phyloP scores from a whole-genome alignment of 192 early-diverging fungal species.

The Irineochytrium annulatum region DNA sequence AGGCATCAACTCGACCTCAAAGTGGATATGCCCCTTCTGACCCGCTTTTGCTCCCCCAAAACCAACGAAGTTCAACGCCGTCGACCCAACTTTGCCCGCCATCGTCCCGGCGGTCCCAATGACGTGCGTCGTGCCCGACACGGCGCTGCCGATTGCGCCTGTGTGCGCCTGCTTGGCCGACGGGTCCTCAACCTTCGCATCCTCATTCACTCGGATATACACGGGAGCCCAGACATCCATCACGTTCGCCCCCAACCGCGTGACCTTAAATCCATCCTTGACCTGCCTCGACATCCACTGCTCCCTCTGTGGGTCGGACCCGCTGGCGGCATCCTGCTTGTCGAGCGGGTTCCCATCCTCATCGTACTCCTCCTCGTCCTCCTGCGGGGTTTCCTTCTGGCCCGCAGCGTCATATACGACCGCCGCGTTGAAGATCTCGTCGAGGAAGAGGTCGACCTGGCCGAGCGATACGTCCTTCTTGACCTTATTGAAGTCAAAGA shows the following conservation, averaged over 20 bases:
- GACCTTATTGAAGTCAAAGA: slow-evolving; percentile 86
- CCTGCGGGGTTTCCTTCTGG: too few species aligned
- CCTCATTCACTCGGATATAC: too few species aligned
- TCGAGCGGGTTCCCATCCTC: too few species aligned
- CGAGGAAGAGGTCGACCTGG: slow-evolving; percentile 39
- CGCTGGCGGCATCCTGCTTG: background rate
- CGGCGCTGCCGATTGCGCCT: too few species aligned
- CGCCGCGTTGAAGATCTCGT: slow-evolving; percentile 21
- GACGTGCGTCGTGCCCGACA: too few species aligned
- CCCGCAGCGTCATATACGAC: too few species aligned
- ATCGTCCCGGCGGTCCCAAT: background rate
- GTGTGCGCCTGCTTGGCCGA: background rate
- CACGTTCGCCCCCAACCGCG: too few species aligned
- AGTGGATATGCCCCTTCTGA: slow-evolving; percentile 33
- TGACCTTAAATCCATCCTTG: slow-evolving; percentile 39
- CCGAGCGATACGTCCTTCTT: slow-evolving; percentile 83
- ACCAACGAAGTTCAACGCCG: background rate
- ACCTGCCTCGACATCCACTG: slow-evolving; percentile 21
- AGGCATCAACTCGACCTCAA: slow-evolving; percentile 26
- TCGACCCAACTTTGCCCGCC: background rate
- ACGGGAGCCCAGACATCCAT: slow-evolving; percentile 41
- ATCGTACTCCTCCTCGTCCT: background rate
- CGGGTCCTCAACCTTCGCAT: slow-evolving; percentile 7
- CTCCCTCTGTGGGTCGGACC: background rate
- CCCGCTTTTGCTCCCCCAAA: slow-evolving; percentile 6